These are phyloP conservation scores for Hippophae rhamnoides DNA, from an alignment of 306 rosid genomes.

Conservation along the genomic window DNA sequence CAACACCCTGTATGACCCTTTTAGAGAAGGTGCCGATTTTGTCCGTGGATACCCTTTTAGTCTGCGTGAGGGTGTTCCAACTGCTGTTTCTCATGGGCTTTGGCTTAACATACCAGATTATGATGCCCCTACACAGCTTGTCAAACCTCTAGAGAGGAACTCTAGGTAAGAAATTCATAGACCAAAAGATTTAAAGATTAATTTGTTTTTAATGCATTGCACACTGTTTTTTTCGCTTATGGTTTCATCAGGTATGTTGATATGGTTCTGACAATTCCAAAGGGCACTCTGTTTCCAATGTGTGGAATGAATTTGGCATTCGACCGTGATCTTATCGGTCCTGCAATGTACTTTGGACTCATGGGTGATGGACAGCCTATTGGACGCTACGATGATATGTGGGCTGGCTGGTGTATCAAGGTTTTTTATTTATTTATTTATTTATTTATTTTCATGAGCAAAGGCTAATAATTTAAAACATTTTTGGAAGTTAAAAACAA, in stretches of 20 bases:
- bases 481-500: not conserved
- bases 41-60: slow-evolving; percentile 95
- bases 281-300: slow-evolving; percentile 63
- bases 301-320: slow-evolving; percentile 92
- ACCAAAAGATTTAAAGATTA: not conserved
- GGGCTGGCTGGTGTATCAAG: slow-evolving; percentile 96
- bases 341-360: slow-evolving; percentile 94
- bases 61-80: slow-evolving; percentile 74
- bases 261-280: slow-evolving; percentile 52
- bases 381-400: slow-evolving; percentile 85
- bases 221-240: not conserved
- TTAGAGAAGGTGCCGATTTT: slow-evolving; percentile 63
- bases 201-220: not conserved
- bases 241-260: slow-evolving; percentile 38
- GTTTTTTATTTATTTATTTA: slow-evolving; percentile 1
- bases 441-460: not conserved
- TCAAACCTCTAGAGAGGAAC: slow-evolving; percentile 79
- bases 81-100: slow-evolving; percentile 79
- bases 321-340: slow-evolving; percentile 82
- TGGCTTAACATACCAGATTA: slow-evolving; percentile 95
- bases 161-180: slow-evolving; percentile 35
- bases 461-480: not conserved
- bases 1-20: slow-evolving; percentile 65
- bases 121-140: slow-evolving; percentile 92
- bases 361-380: slow-evolving; percentile 96